phyloP scores from a whole-genome alignment of 768 basidiomycete species.

The Tubosaeta sp. region DNA sequence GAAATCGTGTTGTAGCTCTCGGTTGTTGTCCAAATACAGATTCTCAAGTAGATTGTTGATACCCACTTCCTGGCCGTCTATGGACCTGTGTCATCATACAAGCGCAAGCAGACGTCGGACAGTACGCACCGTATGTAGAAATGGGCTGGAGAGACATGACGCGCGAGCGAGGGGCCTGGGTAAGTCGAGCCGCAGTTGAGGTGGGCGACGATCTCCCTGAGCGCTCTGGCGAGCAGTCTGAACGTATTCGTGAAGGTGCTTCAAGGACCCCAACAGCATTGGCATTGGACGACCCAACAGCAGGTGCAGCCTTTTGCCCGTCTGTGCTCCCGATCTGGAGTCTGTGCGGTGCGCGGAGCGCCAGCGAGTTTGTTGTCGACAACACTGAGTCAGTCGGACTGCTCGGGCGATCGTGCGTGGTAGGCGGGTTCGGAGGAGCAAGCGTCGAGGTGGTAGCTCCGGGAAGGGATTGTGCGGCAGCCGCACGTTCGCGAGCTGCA shows the following conservation, averaged over 20 bases:
- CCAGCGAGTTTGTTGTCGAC: constrained; percentile 65
- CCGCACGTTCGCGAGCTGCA: constrained; percentile 43
- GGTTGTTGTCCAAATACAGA: constrained; percentile 80
- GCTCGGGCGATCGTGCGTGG: constrained; percentile 49
- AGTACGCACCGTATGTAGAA: constrained; percentile 62
- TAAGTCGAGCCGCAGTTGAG: constrained; percentile 53
- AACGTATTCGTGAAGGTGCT: constrained; percentile 60
- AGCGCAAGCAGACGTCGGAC: neutral
- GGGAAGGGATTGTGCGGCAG: constrained; percentile 9
- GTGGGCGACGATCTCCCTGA: constrained; percentile 80
- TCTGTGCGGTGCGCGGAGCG: constrained; percentile 53
- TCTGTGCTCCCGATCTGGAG: constrained; percentile 71
- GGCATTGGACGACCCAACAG: constrained; percentile 78
- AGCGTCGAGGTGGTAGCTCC: constrained; percentile 12
- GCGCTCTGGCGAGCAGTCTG: constrained; percentile 62
- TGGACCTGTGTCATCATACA: neutral
- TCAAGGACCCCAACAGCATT: constrained; percentile 84
- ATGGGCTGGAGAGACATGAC: constrained; percentile 54
- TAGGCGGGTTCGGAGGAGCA: constrained; percentile 17
- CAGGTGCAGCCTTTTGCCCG: constrained; percentile 83
- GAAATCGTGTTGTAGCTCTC: constrained; percentile 86
- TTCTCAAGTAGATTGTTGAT: constrained; percentile 88
- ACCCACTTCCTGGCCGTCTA: constrained; percentile 88
- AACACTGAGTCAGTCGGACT: constrained; percentile 84
- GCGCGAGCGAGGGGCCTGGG: constrained; percentile 37